Percentiles rank a stretch among this genome's conserved stretches.
These are phyloP conservation scores for Claviceps sp. DNA, from an alignment of 2,329 filamentous ascomycete species.

Conservation along the genomic window DNA sequence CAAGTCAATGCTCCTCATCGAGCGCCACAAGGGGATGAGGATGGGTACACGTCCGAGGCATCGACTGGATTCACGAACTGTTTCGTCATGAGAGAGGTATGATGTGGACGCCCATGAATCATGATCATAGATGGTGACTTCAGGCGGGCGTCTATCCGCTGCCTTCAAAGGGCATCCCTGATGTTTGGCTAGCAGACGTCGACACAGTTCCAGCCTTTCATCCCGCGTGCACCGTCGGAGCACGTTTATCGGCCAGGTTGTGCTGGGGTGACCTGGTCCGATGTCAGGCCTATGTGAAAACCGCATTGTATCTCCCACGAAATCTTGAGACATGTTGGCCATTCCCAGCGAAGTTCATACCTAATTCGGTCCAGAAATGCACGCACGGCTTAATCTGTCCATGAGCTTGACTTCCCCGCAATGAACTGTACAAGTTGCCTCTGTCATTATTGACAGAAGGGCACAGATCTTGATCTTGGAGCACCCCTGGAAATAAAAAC, in stretches of 20 bases:
- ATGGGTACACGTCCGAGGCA: neutral
- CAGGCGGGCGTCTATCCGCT: no score
- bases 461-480: no score
- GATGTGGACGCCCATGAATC: constrained; percentile 2
- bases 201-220: neutral
- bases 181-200: constrained; percentile 1
- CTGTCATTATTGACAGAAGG: no score
- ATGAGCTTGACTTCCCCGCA: constrained; percentile 2
- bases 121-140: neutral
- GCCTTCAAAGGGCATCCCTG: neutral
- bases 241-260: constrained; percentile 9
- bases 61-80: neutral
- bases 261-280: constrained; percentile 6
- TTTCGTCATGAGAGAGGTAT: constrained; percentile 5
- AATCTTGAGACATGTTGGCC: constrained; percentile 10
- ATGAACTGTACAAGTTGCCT: constrained; percentile 11
- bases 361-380: constrained; percentile 11
- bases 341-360: constrained; percentile 8
- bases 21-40: neutral
- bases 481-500: no score
- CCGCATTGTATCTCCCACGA: constrained; percentile 4
- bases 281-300: neutral
- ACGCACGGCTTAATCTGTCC: constrained; percentile 5
- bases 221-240: constrained; percentile 7
- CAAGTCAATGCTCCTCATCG: neutral